Evolutionary conservation across 2,329 filamentous ascomycete genomes (phyloP), one percentile per base, ranked within the genome.

Genomic region (Claviceps cyperi): DNA sequence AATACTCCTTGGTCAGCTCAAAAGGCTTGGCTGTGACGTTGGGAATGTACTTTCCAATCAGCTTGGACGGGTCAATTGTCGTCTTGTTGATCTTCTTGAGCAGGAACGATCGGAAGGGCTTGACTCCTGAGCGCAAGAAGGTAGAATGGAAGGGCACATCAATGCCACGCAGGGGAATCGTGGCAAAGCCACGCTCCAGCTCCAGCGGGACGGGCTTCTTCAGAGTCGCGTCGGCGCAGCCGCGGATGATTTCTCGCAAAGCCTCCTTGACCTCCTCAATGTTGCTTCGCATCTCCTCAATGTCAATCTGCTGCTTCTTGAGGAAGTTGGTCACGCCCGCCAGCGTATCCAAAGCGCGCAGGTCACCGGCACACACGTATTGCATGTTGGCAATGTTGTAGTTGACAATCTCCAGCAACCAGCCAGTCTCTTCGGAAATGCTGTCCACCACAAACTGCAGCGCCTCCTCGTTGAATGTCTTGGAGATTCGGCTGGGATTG

Each of bases 41-140:
- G 59, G 92, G 92, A 58, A 98, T 97, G 72, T 98, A 98, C 72
- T 98, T 98, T 62, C 92, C 92, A 58, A 98, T 78, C 62, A 98
- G 73, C 77, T 97, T 97, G 66, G 86, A 85, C 5, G 92, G 92
- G 66, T 98, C 92, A 66, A 98, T 97, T 49, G 86, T 94, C 22
- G 90, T 96, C 81, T 94, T 95, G 78, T 97, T 89, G 73, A 98
- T 97, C 80, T 98, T 98, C 86, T 97, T 98, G 60, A 97, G 83
- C 65, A 98, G 70, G 80, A 98, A 98, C 43, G 84, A 91, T 58
- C 92, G 81, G 88, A 98, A 98, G 45, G 94, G 92, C 77, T 98
- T 98, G 68, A 98, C 92, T 61, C 92, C 94, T 39, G 89, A 95
- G 50, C 94, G 86, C 70, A 98, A 73, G 77, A 98, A 98, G 17